These are phyloP conservation scores for Gossypium laxum DNA, from an alignment of 441 rosid genomes.

Conservation along the genomic window DNA sequence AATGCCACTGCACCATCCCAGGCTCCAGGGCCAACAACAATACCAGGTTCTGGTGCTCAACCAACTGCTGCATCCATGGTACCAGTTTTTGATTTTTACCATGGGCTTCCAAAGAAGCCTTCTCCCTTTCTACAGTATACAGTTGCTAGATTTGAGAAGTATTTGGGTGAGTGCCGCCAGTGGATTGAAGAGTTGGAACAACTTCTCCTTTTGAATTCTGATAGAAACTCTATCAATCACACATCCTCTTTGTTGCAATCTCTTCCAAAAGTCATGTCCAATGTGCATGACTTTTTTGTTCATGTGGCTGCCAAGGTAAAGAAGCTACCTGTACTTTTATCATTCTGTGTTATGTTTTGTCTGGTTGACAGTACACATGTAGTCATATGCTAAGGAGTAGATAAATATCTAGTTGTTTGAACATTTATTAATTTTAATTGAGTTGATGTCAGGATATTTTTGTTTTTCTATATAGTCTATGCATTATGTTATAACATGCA, in stretches of 20 bases:
- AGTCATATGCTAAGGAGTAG: background rate
- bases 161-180: conserved; percentile 69
- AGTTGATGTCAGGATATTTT: conserved; percentile 7
- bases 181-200: conserved; percentile 96
- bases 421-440: background rate
- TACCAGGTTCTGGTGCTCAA: conserved; percentile 48
- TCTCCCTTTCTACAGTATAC: conserved; percentile 76
- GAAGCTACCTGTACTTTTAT: background rate
- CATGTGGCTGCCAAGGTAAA: conserved; percentile 95
- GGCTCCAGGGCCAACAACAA: conserved; percentile 41
- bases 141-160: conserved; percentile 78
- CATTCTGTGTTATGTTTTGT: conserved; percentile 5
- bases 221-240: conserved; percentile 39
- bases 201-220: conserved; percentile 61
- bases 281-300: conserved; percentile 84
- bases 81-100: conserved; percentile 72
- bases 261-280: conserved; percentile 85
- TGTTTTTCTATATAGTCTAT: background rate
- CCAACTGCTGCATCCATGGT: conserved; percentile 39
- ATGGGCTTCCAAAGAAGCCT: conserved; percentile 88
- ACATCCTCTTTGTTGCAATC: conserved; percentile 62
- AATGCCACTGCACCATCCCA: conserved; percentile 55
- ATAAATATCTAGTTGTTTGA: background rate
- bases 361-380: background rate
- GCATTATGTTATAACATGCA: conserved; percentile 2